Evolutionary conservation across 306 rosid species (phyloP).

Genomic region (Vachellia collinsii): DNA sequence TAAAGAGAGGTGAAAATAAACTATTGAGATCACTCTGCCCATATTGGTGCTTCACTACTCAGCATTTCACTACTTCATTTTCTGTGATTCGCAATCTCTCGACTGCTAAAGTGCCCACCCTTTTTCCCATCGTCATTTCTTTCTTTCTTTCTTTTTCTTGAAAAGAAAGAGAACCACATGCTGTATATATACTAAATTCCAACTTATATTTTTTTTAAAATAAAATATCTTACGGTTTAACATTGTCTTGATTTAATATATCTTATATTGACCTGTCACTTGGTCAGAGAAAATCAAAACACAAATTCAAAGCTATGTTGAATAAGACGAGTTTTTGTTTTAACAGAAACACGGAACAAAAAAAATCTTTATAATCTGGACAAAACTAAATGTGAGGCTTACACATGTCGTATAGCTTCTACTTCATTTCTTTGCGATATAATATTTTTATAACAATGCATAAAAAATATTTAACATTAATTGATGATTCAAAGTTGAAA

Average conservation of each 20-base stretch:
- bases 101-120: not conserved
- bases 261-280: too few relatives aligned
- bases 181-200: not conserved
- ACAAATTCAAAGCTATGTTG: not conserved
- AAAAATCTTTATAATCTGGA: too few relatives aligned
- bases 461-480: not conserved
- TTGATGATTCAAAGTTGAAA: not conserved
- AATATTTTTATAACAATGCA: not conserved
- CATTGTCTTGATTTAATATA: not conserved
- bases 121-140: not conserved
- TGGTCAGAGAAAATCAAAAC: too few relatives aligned
- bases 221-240: not conserved
- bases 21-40: not conserved
- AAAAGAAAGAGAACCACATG: not conserved
- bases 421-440: too few relatives aligned
- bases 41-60: constrained; percentile 7
- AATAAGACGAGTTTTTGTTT: not conserved
- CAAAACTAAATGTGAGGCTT: too few relatives aligned
- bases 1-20: not conserved
- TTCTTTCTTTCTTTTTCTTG: too few relatives aligned
- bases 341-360: too few relatives aligned
- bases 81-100: constrained; percentile 6
- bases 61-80: not conserved
- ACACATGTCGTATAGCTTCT: too few relatives aligned
- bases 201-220: not conserved